A percentile compares a stretch with the other conserved stretches of the same genome.
Evolutionary conservation across 331 rosid genomes (phyloP).

Genomic region (Malus hybrid): DNA sequence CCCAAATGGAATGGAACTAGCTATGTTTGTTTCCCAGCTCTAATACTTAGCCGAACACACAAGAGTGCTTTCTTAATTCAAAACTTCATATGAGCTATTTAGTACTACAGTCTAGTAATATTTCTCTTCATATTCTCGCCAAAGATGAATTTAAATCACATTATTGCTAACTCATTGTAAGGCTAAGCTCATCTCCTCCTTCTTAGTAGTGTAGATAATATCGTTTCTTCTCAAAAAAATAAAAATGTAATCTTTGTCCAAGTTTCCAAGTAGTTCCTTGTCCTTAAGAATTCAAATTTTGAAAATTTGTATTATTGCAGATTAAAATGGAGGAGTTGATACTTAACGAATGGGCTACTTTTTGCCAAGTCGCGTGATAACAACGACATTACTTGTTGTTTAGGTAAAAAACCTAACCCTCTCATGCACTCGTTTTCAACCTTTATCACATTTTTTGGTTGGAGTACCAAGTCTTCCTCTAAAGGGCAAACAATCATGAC

Average conservation of each 20-base stretch:
- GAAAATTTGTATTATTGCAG: background rate
- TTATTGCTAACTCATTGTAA: too few species aligned
- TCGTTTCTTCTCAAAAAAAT: too few species aligned
- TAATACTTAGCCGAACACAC: background rate
- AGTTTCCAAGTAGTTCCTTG: background rate
- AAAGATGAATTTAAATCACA: too few species aligned
- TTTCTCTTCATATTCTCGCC: too few species aligned
- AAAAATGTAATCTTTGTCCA: background rate
- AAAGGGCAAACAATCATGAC: background rate
- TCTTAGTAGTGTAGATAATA: too few species aligned
- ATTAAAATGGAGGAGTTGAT: background rate
- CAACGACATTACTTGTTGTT: slow-evolving; percentile 55
- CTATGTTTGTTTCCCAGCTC: slow-evolving; percentile 9
- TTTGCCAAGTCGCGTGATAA: slow-evolving; percentile 49
- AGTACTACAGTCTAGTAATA: too few species aligned
- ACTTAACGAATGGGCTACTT: slow-evolving; percentile 18
- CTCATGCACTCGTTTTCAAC: slow-evolving; percentile 4
- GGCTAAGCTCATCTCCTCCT: accelerated
- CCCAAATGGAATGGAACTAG: slow-evolving; percentile 21
- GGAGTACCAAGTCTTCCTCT: background rate
- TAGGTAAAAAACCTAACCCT: slow-evolving; percentile 44
- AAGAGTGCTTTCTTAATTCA: background rate
- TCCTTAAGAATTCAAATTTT: slow-evolving; percentile 3
- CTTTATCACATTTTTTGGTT: background rate
- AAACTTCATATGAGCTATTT: too few species aligned